Evolutionary conservation across 2,329 filamentous ascomycete species (phyloP), one percentile per base, ranked within the genome.

Genomic region (Microsporum audouinii): DNA sequence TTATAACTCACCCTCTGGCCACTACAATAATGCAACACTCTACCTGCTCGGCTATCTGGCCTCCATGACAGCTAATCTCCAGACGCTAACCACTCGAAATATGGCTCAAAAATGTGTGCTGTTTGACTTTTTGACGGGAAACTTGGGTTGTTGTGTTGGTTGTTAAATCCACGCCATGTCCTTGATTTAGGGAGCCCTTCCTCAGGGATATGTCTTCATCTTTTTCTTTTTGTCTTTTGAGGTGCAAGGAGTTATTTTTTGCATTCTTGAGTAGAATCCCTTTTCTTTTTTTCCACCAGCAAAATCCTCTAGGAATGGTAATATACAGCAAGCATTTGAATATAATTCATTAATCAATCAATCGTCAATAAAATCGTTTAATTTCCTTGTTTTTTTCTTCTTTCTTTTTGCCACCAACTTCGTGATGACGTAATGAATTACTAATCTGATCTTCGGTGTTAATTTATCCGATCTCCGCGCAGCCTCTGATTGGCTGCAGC

Each of bases 311-410:
- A 55, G 49, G 36, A 34, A 33, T 34, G 29, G 49, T 36, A 34
- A 55, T 55, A 7, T 41, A 10, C 36, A 58, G 56, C 56, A 58
- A 58, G 56, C 36, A 29, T 41, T 58, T 33, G 36, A 58, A 58
- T 41, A 41, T 58, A 41, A 23, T 23, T 23, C 17, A 23, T 23
- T 23, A 23, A 23, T 23, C 17, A 23, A 23, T 23, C 17, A 23
- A 23, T 23, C 17, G 17, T 23, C 17, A 23, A 23, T 34, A 29
- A 58, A 31, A 14, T 17, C 39, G 6, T 33, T 55, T 31, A 23
- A 29, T 41, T 41, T 27, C 23, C 8, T 10, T 29, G 36, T 10
- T 43, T 29, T 41, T 36, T 7, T 31, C 23, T 31, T 38, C n/a
- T 6, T 57, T 8, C 1, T 23, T 43, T 38, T 14, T 56, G 23